Evolutionary conservation across 768 basidiomycete species (phyloP).

Genomic region (Tephrocybe sp.): DNA sequence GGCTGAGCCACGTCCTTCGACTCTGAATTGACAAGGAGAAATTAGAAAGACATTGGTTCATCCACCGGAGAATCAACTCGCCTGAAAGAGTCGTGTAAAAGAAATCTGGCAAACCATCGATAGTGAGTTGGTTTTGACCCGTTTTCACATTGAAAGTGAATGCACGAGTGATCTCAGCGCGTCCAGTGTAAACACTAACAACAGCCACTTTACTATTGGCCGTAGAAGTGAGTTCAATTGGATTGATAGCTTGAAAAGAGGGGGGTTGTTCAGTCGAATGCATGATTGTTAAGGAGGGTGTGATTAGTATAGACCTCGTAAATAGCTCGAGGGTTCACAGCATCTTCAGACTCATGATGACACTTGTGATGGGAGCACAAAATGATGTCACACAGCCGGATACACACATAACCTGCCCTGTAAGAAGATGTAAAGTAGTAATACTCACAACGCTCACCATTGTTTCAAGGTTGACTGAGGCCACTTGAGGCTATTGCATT

Average conservation of each 20-base stretch:
- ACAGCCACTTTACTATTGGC: constrained; percentile 29
- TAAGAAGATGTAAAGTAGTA: too few species aligned
- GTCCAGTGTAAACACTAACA: constrained; percentile 23
- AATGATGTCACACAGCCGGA: too few species aligned
- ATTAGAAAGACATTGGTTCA: too few species aligned
- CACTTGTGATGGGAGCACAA: too few species aligned
- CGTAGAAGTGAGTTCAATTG: constrained; percentile 20
- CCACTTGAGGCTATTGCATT: too few species aligned
- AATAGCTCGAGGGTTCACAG: too few species aligned
- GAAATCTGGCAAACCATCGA: constrained; percentile 30
- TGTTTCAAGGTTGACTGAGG: too few species aligned
- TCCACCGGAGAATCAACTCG: constrained; percentile 7
- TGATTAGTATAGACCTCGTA: too few species aligned
- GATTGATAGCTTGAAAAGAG: neutral
- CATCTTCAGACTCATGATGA: too few species aligned
- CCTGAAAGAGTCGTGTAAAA: constrained; percentile 31
- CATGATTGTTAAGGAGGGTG: too few species aligned
- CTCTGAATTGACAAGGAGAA: constrained; percentile 16
- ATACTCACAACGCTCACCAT: too few species aligned
- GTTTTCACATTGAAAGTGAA: constrained; percentile 28
- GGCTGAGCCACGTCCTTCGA: constrained; percentile 33
- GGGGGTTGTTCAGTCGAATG: neutral
- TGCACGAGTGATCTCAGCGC: constrained; percentile 26
- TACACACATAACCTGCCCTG: too few species aligned
- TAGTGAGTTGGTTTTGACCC: constrained; percentile 31